phyloP scores from a whole-genome alignment of 129 eudicot genomes.

The Helianthus tuberosus region DNA sequence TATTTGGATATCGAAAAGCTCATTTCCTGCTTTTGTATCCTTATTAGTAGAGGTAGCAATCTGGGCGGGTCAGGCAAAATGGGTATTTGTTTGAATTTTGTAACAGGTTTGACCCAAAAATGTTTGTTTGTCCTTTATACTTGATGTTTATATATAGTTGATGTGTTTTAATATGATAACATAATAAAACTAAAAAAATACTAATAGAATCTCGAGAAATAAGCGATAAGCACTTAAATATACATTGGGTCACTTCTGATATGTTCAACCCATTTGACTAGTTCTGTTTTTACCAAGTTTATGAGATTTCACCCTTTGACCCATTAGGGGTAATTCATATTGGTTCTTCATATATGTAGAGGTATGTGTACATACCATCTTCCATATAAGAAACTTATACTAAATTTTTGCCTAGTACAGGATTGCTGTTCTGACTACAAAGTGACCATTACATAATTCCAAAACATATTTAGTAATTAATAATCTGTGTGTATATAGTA shows the following conservation, averaged over 20 bases:
- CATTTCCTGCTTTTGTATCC: constrained; percentile 2
- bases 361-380: neutral
- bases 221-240: neutral
- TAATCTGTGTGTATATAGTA: neutral
- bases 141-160: neutral
- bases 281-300: neutral
- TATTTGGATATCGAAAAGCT: constrained; percentile 2
- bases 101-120: neutral
- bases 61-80: neutral
- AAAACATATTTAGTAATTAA: neutral
- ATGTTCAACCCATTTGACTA: neutral
- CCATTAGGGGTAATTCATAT: constrained; percentile 1
- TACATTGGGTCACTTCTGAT: neutral
- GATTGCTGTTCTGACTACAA: too few species aligned
- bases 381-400: too few species aligned
- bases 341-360: neutral
- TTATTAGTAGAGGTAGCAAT: neutral
- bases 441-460: neutral
- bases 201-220: neutral
- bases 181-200: neutral
- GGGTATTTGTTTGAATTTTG: neutral
- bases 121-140: neutral
- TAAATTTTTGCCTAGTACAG: too few species aligned
- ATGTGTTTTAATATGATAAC: neutral
- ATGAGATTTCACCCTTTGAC: constrained; percentile 1